These are phyloP conservation scores for Rhynchosporium secalis DNA, from an alignment of 2,329 filamentous ascomycete genomes.

Conservation along the genomic window DNA sequence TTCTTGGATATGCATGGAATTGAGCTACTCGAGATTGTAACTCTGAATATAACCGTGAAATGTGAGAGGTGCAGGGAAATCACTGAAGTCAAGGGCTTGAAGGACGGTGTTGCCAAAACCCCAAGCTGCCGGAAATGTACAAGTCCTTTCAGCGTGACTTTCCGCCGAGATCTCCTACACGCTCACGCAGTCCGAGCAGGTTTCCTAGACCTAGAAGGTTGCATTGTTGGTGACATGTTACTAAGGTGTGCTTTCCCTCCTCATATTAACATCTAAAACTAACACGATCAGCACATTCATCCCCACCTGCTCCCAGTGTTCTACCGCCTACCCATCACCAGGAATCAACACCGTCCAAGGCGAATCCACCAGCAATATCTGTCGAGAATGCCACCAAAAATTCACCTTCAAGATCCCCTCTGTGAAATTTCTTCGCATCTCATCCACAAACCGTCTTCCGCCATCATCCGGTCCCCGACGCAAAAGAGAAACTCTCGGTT, in stretches of 20 bases:
- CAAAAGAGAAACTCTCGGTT: slow-evolving; percentile 54
- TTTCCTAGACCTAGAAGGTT: slow-evolving; percentile 75
- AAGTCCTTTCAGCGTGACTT: slow-evolving; percentile 52
- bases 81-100: slow-evolving; percentile 68
- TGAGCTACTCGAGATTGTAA: slow-evolving; percentile 69
- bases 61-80: slow-evolving; percentile 76
- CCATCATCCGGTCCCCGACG: slow-evolving; percentile 44
- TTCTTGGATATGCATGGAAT: slow-evolving; percentile 74
- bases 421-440: slow-evolving; percentile 74
- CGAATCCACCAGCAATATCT: slow-evolving; percentile 71
- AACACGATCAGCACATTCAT: slow-evolving; percentile 62
- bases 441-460: slow-evolving; percentile 46
- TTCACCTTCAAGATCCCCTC: slow-evolving; percentile 80
- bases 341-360: slow-evolving; percentile 73
- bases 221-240: slow-evolving; percentile 73
- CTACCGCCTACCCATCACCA: slow-evolving; percentile 59
- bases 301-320: slow-evolving; percentile 77
- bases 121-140: slow-evolving; percentile 61
- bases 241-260: slow-evolving; percentile 53
- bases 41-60: slow-evolving; percentile 70
- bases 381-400: slow-evolving; percentile 75
- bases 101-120: slow-evolving; percentile 53
- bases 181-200: slow-evolving; percentile 72
- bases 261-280: slow-evolving; percentile 5
- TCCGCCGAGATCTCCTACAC: slow-evolving; percentile 71